Evolutionary conservation across 2,329 filamentous ascomycete genomes (phyloP), one percentile per base, ranked within the genome.

Genomic region (Stachybotrys chlorohalonatus): DNA sequence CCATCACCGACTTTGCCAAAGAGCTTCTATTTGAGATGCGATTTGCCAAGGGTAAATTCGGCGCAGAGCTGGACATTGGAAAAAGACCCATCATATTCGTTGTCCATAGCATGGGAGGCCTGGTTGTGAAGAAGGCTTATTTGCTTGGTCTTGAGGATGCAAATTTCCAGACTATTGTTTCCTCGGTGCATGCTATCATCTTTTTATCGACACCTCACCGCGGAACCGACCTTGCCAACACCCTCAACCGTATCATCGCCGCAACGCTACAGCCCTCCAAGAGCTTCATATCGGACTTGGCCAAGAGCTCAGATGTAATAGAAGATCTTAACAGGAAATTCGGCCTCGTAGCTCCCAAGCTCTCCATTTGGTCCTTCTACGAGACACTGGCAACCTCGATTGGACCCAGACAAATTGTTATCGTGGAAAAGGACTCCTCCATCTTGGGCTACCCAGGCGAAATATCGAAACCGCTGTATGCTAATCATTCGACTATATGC

Each of bases 91-190:
- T 78, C 17, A 67, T 78, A 5, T 64, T 77, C 11, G 64, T 78
- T 13, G 73, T 64, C 2, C 75, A 79, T 56, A 73, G 69, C 45
- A 76, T 78, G 75, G 75, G 76, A 1, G 75, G 75, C 11, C 63
- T 66, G 52, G 67, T 74, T n/a, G 63, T 58, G 13, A 62, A 63
- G 49, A 58, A 63, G 61, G 68, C 68, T 17, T 71, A 67, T 54
- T 64, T 73, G 31, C 57, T 70, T 5, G 66, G 68, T 7, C 61
- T 60, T 11, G 61, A 71, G 53, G 67, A 72, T 49, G 56, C 62
- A 11, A 55, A 55, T 7, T 68, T 63, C n/a, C 57, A 62, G 8
- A 54, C 60, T 7, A 53, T 73, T 6, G 65, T 66, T 4, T 52
- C 52, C 9, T 59, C 66, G 2, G 58, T 73, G 5, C 57, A 63